Base-by-base conservation (phyloP, 768 basidiomycete genomes). In the Leccinum rimulosum region DNA sequence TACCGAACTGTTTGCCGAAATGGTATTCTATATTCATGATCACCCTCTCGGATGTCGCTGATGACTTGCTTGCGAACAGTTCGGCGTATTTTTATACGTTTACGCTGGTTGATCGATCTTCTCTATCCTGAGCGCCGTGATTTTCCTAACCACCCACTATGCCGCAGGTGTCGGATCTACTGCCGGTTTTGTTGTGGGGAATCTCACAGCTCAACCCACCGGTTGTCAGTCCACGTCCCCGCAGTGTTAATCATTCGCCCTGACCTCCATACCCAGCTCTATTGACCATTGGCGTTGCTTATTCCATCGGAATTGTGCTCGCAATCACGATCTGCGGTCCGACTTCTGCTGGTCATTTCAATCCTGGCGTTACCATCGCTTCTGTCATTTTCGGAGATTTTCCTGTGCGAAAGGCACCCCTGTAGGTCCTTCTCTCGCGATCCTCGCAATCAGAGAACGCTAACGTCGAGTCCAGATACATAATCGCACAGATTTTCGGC, bases 331-430 rank as follows among this genome's bases (percentile, higher is more conserved):
- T 85, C 28, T 85, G 81, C 53, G 73, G 72, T 5, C 68, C 80
- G 17, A 79, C 85, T 1, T 87, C 84, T 12, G 84, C 83, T 11
- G 82, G 85, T 22, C 87, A 89, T 64, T 84, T 89, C 68, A 85
- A 79, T 55, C 91, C 89, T 2, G 79, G 81, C 51, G 77, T 89
- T 22, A 84, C 86, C 3, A 73, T 88, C 50, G 71, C 79, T 8
- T 72, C 80, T 47, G 73, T 77, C 17, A 10, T 87, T 14, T 82
- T 83, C 76, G 82, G 74, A 59, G 80, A 79, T 1, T 85, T 87
- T 70, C 84, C 87, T 2, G 55, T 70, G 12, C 54, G 67, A 49
- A 88, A 85, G 57, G 85, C 80, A 4, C 50, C 73, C 28, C 73
- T 82, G 86, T 86, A 43, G 58, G 74, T 66, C n/a, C 17, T 12